Conservation (phyloP, 2,329 filamentous ascomycete species). For the Cladorrhinum sp. region DNA sequence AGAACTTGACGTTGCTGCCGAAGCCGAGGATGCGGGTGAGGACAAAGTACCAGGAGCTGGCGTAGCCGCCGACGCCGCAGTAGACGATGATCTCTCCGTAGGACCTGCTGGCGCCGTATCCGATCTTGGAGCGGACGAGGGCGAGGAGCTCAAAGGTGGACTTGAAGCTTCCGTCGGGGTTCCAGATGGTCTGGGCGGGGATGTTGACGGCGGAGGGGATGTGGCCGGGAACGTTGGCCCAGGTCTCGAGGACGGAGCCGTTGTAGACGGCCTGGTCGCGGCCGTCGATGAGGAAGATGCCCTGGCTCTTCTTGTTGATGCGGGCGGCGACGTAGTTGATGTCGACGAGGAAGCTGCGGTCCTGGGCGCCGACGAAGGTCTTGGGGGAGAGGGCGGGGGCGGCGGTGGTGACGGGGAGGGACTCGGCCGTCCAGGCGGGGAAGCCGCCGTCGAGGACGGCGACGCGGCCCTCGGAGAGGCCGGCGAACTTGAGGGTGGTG, state of each 20-base stretch:
- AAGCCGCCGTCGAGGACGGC: slow-evolving; percentile 23
- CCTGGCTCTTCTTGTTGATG: slow-evolving; percentile 18
- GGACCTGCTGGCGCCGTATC: slow-evolving; percentile 15
- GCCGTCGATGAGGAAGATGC: slow-evolving; percentile 21
- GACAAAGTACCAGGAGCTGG: slow-evolving; percentile 18
- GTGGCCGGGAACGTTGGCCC: slow-evolving; percentile 20
- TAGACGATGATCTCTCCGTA: slow-evolving; percentile 21
- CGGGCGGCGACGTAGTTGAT: slow-evolving; percentile 18
- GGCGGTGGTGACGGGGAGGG: slow-evolving; percentile 14
- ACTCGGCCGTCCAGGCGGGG: slow-evolving; percentile 18
- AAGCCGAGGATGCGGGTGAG: slow-evolving; percentile 20
- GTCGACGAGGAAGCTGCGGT: slow-evolving; percentile 21
- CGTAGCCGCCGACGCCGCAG: slow-evolving; percentile 23
- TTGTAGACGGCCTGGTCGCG: slow-evolving; percentile 21
- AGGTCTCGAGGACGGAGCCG: slow-evolving; percentile 19
- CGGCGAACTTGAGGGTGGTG: slow-evolving; percentile 22
- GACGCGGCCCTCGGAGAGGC: slow-evolving; percentile 21
- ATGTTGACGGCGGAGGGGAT: slow-evolving; percentile 20
- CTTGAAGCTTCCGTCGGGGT: slow-evolving; percentile 22
- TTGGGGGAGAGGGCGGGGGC: slow-evolving; percentile 6
- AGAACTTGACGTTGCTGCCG: slow-evolving; percentile 19
- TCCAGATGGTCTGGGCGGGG: slow-evolving; percentile 20
- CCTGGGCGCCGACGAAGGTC: slow-evolving; percentile 15
- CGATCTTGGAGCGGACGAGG: slow-evolving; percentile 12
- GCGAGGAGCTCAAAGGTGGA: slow-evolving; percentile 18